Base-by-base conservation (phyloP, 139 green algal species). In the Picochlorum sp. region DNA sequence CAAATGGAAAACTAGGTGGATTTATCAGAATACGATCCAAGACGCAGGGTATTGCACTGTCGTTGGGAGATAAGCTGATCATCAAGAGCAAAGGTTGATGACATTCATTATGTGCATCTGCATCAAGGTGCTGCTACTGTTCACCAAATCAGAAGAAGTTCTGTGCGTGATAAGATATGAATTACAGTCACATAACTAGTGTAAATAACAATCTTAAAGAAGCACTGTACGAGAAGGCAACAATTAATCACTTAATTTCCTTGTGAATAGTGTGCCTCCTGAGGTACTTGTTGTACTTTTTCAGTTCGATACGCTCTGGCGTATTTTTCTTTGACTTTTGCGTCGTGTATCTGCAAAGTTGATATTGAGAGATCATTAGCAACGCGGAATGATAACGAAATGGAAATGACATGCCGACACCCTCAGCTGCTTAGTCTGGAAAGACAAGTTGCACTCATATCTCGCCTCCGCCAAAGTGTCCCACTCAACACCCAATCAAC, bases 61-160 rank as follows among this genome's bases (percentile, higher is more conserved):
- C 80, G 8, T 75, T 97, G 22, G 91, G 91, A 0, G 93, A 99
- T 75, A 99, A 99, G 78, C 96, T 99, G 59, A 98, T 95, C 26
- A 72, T 98, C 26, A 96, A 95, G 78, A 89, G 96, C 69, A 95
- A 94, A 50, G 84, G 5, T 33, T 53, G 44, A 53, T 29, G n/a
- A n/a, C 22, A 53, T 26, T 26, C 22, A 47, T n/a, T 31, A n/a
- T 53, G 44, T 53, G 8, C 7, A 31, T 53, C 20, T 32, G n/a
- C 5, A 51, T 29, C 29, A 29, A 22, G 20, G 29, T 20, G 29
- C 30, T n/a, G n/a, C n/a, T n/a, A n/a, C n/a, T n/a, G n/a, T n/a
- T n/a, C n/a, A n/a, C n/a, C n/a, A n/a, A n/a, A n/a, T n/a, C n/a
- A n/a, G n/a, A n/a, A n/a, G n/a, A n/a, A n/a, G n/a, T n/a, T n/a